Conservation (phyloP, 2,329 filamentous ascomycete species). For the Aspergillus transmontanensis region DNA sequence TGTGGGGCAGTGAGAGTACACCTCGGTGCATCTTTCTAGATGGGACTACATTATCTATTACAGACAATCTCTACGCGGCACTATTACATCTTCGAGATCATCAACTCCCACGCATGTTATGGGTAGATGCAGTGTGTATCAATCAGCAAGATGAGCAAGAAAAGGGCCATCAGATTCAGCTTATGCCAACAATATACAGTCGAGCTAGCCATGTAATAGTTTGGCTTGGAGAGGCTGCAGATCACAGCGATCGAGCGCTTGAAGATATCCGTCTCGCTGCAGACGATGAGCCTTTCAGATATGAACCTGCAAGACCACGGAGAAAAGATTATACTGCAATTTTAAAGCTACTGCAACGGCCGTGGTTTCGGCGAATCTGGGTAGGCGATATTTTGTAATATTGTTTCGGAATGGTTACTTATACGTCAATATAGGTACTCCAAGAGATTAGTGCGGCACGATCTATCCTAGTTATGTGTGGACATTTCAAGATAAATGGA, state of each 20-base stretch:
- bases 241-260: not conserved
- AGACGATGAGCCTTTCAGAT: accelerated
- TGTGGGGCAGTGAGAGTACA: not conserved
- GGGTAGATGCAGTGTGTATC: constrained; percentile 27
- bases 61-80: constrained; percentile 3
- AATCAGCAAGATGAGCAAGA: constrained; percentile 23
- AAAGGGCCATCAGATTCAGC: constrained; percentile 22
- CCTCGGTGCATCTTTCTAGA: not conserved
- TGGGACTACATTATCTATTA: not conserved
- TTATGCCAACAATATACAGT: constrained; percentile 24
- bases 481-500: not conserved
- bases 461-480: not conserved
- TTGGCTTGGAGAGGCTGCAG: constrained; percentile 18
- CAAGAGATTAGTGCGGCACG: constrained; percentile 5
- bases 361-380: constrained; percentile 7
- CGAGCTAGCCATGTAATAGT: constrained; percentile 15
- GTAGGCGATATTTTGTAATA: not conserved
- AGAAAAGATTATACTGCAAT: no score
- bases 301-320: no score
- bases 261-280: not conserved
- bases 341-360: not conserved
- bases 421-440: not conserved
- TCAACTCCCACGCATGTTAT: constrained; percentile 5
- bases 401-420: not conserved
- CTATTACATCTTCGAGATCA: not conserved